Percentiles rank a stretch among this genome's conserved stretches.
These are phyloP conservation scores for Cinnamomum micranthum DNA, from an alignment of 164 flowering plant genomes.

Conservation along the genomic window DNA sequence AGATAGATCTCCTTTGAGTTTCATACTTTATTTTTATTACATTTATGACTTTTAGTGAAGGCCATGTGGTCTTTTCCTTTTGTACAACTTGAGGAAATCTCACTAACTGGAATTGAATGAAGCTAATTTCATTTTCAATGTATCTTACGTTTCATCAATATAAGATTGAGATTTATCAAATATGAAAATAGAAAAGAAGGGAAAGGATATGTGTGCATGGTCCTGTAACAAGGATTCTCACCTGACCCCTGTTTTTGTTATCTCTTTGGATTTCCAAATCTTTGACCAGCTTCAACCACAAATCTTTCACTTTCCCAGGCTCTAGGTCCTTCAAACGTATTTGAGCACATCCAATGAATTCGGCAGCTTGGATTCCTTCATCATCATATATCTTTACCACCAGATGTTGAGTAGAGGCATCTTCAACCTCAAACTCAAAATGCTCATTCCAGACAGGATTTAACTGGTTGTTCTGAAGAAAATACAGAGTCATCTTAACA, in stretches of 20 bases:
- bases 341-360: conserved; percentile 86
- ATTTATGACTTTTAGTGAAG: too few species aligned
- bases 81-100: neutral
- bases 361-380: conserved; percentile 92
- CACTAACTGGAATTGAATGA: neutral
- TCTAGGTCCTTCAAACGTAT: conserved; percentile 60
- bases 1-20: too few species aligned
- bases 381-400: conserved; percentile 75
- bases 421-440: conserved; percentile 89
- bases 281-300: conserved; percentile 94
- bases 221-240: conserved; percentile 17
- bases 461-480: conserved; percentile 77
- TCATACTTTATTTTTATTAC: too few species aligned
- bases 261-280: conserved; percentile 96
- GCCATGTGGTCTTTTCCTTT: neutral
- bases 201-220: neutral
- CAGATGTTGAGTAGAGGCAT: conserved; percentile 84
- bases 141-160: neutral
- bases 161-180: neutral
- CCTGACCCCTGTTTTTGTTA: conserved; percentile 90
- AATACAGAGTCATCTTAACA: neutral
- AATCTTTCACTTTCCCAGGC: conserved; percentile 96
- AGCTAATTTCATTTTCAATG: neutral
- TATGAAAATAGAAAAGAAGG: neutral
- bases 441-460: conserved; percentile 99